Base-by-base conservation (phyloP, 1,284 basidiomycete species). In the Naganishia liquefaciens region DNA sequence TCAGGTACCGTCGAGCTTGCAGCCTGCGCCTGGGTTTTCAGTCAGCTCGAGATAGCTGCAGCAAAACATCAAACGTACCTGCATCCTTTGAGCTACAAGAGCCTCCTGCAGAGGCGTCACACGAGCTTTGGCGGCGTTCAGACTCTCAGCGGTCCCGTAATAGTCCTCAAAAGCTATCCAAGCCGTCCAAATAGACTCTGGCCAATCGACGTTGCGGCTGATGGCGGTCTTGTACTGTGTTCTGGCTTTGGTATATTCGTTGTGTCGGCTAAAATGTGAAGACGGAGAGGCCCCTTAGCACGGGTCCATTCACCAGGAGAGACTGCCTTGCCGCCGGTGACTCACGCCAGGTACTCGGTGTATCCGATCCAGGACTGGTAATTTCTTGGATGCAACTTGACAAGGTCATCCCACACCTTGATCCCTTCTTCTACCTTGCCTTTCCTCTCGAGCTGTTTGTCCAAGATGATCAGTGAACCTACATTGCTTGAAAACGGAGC, bases 111-210 rank as follows among this genome's bases (percentile, higher is more conserved):
- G 86, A 66, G 83, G 85, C 64, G 87, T 84, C 23, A 95, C 82
- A 63, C 84, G 84, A 62, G 85, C 85, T 51, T 88, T 76, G 11
- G 89, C 88, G 9, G 82, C 80, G 44, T 91, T 85, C 19, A 96
- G 77, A 5, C 87, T 85, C 46, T 85, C 80, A 7, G 91, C 79
- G 9, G 84, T 82, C 0, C 95, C 95, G 70, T 91, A 83, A 3
- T 89, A 79, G 68, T 91, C 86, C 75, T 98, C 95, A 70, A 98
- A 96, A 17, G 83, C 80, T 5, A 87, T 74, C 88, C 91, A 96
- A 0, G 89, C 88, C 65, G 93, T 89, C 85, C 91, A 91, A 5
- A 98, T 81, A 2, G 87, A 88, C 76, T 96, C 93, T 0, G 93
- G 91, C 88, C 93, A 96, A 77, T 97, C 93, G 46, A 95, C 72